Evolutionary conservation across 176 grass and related monocot genomes (phyloP).

Genomic region (sorghum (Sorghum bicolor)): DNA sequence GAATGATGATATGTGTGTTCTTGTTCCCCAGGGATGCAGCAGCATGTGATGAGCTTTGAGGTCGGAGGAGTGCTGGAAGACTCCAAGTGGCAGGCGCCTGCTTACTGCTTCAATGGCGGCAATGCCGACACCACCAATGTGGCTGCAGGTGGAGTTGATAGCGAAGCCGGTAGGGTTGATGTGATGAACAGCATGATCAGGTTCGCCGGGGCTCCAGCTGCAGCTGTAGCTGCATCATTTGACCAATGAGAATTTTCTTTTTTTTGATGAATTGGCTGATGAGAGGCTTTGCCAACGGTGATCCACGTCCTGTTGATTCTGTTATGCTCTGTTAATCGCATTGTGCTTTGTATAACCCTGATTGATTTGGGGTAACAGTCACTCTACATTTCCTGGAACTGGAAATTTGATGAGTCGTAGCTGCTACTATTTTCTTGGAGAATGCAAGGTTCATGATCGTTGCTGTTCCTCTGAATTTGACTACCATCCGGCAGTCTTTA

Average conservation of each 20-base stretch:
- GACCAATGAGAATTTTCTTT: neutral
- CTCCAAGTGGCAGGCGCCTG: slow-evolving; percentile 53
- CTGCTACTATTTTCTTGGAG: neutral
- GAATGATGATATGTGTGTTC: neutral
- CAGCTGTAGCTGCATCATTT: neutral
- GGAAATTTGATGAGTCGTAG: neutral
- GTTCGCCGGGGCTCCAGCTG: slow-evolving; percentile 10
- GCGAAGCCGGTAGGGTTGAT: neutral
- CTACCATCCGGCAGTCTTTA: no score
- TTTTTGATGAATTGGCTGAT: neutral
- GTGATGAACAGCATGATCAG: slow-evolving; percentile 19
- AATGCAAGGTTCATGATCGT: neutral
- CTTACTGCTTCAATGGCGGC: slow-evolving; percentile 34
- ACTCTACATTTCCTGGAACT: neutral
- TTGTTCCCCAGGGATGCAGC: slow-evolving; percentile 32
- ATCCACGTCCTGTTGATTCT: neutral
- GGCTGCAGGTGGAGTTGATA: no score
- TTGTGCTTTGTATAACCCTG: neutral
- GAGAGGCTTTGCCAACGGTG: neutral
- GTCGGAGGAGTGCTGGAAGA: slow-evolving; percentile 53
- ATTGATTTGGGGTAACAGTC: neutral
- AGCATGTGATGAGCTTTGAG: slow-evolving; percentile 62
- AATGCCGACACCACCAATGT: neutral
- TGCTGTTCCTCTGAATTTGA: neutral
- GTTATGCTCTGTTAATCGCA: neutral